A percentile compares a stretch with the other conserved stretches of the same genome.
Conservation (phyloP, 164 flowering plant genomes). For the Protea cynaroides region DNA sequence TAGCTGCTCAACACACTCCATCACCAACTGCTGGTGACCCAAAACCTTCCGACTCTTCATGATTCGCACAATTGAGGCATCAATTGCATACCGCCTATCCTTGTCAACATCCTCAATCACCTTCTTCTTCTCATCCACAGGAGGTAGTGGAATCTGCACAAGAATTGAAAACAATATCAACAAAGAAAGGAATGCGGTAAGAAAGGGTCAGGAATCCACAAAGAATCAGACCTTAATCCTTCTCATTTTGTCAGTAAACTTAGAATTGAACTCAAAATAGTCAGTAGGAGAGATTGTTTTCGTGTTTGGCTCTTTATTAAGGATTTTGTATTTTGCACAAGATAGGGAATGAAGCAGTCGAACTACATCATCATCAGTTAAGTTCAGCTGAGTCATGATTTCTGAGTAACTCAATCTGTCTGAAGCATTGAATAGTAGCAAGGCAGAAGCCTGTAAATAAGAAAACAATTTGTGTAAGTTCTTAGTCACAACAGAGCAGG, state of each 20-base stretch:
- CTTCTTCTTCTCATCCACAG: slow-evolving; percentile 85
- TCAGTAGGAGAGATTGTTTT: slow-evolving; percentile 66
- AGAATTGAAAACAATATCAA: slow-evolving; percentile 7
- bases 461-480: slow-evolving; percentile 5
- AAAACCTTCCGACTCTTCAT: slow-evolving; percentile 93
- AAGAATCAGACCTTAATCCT: slow-evolving; percentile 62
- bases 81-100: slow-evolving; percentile 88
- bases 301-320: slow-evolving; percentile 72
- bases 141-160: slow-evolving; percentile 70
- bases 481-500: not conserved
- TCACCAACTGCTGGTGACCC: slow-evolving; percentile 77
- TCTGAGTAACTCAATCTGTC: slow-evolving; percentile 69
- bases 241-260: slow-evolving; percentile 87
- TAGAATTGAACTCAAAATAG: slow-evolving; percentile 70
- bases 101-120: slow-evolving; percentile 92
- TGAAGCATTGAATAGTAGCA: slow-evolving; percentile 72
- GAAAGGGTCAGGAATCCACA: too few species aligned
- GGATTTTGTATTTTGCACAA: slow-evolving; percentile 83
- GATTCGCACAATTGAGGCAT: slow-evolving; percentile 90
- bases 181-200: not conserved
- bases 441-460: slow-evolving; percentile 57
- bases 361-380: slow-evolving; percentile 68
- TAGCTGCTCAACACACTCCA: slow-evolving; percentile 91
- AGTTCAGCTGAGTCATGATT: slow-evolving; percentile 71
- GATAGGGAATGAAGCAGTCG: slow-evolving; percentile 84